Evolutionary conservation across 306 rosid genomes (phyloP), one percentile per base, ranked within the genome.

Genomic region (Vigna nakashimae): DNA sequence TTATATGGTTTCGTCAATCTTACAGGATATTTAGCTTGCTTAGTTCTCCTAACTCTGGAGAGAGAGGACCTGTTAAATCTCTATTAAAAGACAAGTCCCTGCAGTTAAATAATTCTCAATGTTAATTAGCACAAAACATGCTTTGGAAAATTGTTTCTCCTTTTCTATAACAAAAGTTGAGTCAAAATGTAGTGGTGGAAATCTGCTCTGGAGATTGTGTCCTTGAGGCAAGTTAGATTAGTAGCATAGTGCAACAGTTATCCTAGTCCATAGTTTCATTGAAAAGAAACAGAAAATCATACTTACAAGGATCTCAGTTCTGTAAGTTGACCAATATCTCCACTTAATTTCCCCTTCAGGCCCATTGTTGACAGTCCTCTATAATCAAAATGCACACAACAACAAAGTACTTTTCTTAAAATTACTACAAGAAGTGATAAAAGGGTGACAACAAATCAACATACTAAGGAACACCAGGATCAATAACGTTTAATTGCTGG

Each of bases 281-380:
- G 36, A 57, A n/a, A 58, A 42, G 36, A 14, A 18, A 71, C 46
- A 62, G 63, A 57, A 20, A 72, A 46, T 11, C 40, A 80, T 65
- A 83, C 98, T 84, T 79, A 93, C 98, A 93, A 86, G 65, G 92
- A 84, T 88, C 62, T 89, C 65, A 93, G 68, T 81, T 91, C 95
- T 26, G 86, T 49, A 34, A 93, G 91, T 48, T 80, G 84, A 20
- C 91, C 93, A 59, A 93, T 88, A 73, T 91, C 97, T n/a, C 92
- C 89, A 48, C 74, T 79, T 26, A 91, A 86, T 76, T 79, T 73
- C 56, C 98, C 98, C 88, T 80, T 81, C 42, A 93, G 85, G 43
- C 86, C 85, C 95, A 93, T 91, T 69, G 83, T 84, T 64, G 98
- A 89, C 65, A 93, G 74, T 74, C 89, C 81, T 87, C 98, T 93